Evolutionary conservation across 2,329 filamentous ascomycete genomes (phyloP), one percentile per base, ranked within the genome.

Genomic region (Scorias spongiosa): DNA sequence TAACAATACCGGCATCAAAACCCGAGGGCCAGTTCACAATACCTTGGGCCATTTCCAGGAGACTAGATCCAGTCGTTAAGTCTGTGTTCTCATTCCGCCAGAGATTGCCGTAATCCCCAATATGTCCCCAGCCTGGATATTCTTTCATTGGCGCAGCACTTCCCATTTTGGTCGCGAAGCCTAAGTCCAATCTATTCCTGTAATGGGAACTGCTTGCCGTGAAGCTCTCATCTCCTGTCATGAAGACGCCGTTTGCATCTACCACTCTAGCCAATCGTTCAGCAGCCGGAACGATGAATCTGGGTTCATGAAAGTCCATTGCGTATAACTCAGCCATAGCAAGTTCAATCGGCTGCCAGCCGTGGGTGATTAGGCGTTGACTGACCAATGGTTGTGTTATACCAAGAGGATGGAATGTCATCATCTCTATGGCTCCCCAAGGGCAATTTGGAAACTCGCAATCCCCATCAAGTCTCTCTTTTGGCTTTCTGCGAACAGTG

Each of bases 361-460:
- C 42, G 14, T 46, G 39, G 20, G 44, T 37, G n/a, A 43, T 14
- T 4, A 50, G 45, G 9, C 49, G 49, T 2, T 50, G 32, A 17
- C 43, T 11, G 9, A 46, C 29, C 11, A 44, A 29, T 5, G 48
- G 50, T 45, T 42, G 47, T 10, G 20, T 10, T 10, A 39, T 39
- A 29, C 48, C 45, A 14, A 42, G 41, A 5, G 50, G 50, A 34
- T 48, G 49, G 43, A 40, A 49, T 20, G 41, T 44, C 17, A 45
- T 11, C 5, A 51, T 17, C 45, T 52, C 50, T 8, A 47, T 14
- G 5, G 45, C 42, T 26, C 46, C 39, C 32, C 32, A 36, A 15
- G 3, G 3, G 32, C 32, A 36, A 36, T 26, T 7, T 26, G 3
- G 20, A 26, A 26, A 4, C 20, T 26, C 4, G 7, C 3, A 4